Evolutionary conservation across 2,329 filamentous ascomycete genomes (phyloP), one percentile per base, ranked within the genome.

Genomic region (Paraphoma chrysanthemicola): DNA sequence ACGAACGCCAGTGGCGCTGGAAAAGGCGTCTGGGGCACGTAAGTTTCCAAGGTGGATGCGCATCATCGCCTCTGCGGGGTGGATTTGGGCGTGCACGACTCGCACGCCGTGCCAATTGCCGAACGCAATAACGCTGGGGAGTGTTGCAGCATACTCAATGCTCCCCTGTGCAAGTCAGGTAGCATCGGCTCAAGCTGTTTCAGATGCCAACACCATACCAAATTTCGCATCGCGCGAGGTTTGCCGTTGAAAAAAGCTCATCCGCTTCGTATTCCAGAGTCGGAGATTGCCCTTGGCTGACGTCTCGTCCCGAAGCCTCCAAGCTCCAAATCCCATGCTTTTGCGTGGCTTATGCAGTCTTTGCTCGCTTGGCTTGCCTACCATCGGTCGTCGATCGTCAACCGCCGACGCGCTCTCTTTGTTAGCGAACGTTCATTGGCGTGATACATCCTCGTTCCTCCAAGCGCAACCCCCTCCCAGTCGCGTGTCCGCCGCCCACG

Each of bases 401-500:
- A 28, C 5, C 29, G 4, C 44, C 44, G 29, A 30, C 4, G 5
- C 12, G 17, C 44, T 16, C 17, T 6, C 44, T 47, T 47, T 47
- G 44, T 47, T 29, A 18, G 12, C 28, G n/a, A 18, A 47, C 29
- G 33, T 16, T 36, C 14, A 47, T 47, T 36, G 44, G 44, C 29
- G 6, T 11, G 39, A n/a, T 16, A n/a, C 39, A 16, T 16, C 9
- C 4, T 6, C n/a, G 5, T 18, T 47, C 44, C 44, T 33, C 5
- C n/a, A 16, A 33, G 12, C 28, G 8, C 45, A 12, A 4, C 10
- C 8, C 39, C 43, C 41, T 48, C 6, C 30, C 36, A 49, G 55
- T 55, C 38, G 49, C 56, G 53, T 52, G 42, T 31, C 54, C 56
- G 67, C 66, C 67, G 67, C 66, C 66, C 59, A 70, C 65, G 62